These are phyloP conservation scores for Aspergillus avenaceus DNA, from an alignment of 495 filamentous ascomycete species.

Conservation along the genomic window DNA sequence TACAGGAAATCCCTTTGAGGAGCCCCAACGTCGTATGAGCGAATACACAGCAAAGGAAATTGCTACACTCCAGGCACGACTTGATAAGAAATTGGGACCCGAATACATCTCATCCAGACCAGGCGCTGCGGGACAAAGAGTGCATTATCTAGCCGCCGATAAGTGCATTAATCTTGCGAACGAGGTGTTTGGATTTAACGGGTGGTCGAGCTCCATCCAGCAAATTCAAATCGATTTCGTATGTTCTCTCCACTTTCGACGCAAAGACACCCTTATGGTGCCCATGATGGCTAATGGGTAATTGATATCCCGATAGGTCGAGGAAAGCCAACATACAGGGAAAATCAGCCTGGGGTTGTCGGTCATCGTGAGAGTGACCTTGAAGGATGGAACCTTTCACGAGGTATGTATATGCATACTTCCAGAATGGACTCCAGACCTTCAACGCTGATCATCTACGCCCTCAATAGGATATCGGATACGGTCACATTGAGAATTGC, in stretches of 20 bases:
- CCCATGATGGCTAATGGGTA: conserved; percentile 28
- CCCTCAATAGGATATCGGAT: conserved; percentile 71
- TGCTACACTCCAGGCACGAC: conserved; percentile 76
- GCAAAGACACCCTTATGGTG: no score
- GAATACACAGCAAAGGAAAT: conserved; percentile 88
- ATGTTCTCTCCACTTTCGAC: conserved; percentile 16
- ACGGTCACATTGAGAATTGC: conserved; percentile 91
- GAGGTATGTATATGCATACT: conserved; percentile 46
- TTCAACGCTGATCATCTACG: conserved; percentile 1
- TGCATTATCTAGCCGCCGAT: conserved; percentile 88
- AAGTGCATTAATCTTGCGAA: conserved; percentile 96
- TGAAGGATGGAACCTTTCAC: conserved; percentile 89
- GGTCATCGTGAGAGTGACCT: conserved; percentile 81
- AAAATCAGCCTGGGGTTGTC: conserved; percentile 80
- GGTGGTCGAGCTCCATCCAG: conserved; percentile 89
- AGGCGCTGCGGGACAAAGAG: conserved; percentile 75
- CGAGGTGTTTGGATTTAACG: conserved; percentile 98
- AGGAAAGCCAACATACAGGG: conserved; percentile 55
- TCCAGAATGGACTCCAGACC: not conserved
- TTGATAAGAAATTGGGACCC: conserved; percentile 93
- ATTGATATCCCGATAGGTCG: conserved; percentile 42
- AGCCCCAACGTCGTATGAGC: conserved; percentile 58
- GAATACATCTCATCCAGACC: conserved; percentile 87
- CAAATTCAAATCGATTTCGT: conserved; percentile 91
- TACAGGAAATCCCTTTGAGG: conserved; percentile 72